A percentile compares a stretch with the other conserved stretches of the same genome.
Conservation (phyloP, 495 filamentous ascomycete species). For the Parathielavia hyrcaniae region DNA sequence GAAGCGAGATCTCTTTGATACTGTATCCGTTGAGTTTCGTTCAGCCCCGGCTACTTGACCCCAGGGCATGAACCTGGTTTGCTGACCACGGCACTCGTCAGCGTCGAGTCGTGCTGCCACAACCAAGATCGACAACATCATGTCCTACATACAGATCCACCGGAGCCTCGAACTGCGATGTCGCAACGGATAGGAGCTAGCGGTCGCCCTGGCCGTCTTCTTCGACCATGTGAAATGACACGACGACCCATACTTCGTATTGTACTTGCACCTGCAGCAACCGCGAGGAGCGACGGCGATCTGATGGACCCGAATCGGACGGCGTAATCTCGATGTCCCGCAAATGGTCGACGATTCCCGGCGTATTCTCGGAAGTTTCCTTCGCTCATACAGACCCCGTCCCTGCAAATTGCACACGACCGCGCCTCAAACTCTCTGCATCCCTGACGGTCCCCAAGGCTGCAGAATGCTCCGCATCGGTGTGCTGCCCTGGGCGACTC, state of each 20-base stretch:
- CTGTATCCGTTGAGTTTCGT: background rate
- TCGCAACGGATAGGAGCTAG: background rate
- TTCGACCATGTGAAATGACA: background rate
- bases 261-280: background rate
- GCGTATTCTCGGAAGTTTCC: conserved; percentile 25
- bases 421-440: background rate
- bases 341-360: conserved; percentile 13
- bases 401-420: background rate
- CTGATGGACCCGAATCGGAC: conserved; percentile 2
- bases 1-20: too few relatives aligned
- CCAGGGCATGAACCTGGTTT: background rate
- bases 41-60: conserved; percentile 2
- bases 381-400: conserved; percentile 11
- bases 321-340: background rate
- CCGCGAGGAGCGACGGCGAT: conserved; percentile 4
- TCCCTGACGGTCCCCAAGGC: background rate
- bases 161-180: conserved; percentile 2
- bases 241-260: background rate
- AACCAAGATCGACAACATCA: conserved; percentile 3
- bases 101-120: background rate
- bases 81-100: conserved; percentile 11
- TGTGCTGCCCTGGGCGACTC: conserved; percentile 9
- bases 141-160: background rate
- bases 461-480: background rate
- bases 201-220: background rate